phyloP scores from a whole-genome alignment of 1,284 basidiomycete genomes.

The Waitea zeae region DNA sequence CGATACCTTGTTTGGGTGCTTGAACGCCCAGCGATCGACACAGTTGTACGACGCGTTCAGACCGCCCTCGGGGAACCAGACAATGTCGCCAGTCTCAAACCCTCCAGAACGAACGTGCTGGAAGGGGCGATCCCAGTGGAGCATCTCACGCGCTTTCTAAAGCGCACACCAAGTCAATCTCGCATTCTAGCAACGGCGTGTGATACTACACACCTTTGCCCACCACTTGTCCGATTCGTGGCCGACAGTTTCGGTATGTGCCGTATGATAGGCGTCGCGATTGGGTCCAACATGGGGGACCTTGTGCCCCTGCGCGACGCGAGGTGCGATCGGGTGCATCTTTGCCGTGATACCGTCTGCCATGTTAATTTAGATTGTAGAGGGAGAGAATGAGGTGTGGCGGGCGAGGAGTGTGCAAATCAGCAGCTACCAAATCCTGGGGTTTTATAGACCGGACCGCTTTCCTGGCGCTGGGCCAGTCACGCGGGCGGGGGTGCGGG shows the following conservation, averaged over 20 bases:
- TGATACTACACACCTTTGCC: slow-evolving; percentile 67
- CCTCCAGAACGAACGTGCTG: slow-evolving; percentile 73
- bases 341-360: slow-evolving; percentile 9
- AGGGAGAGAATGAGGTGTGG: not conserved
- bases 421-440: no score
- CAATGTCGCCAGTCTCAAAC: slow-evolving; percentile 79
- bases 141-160: slow-evolving; percentile 63
- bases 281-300: slow-evolving; percentile 64
- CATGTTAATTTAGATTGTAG: slow-evolving; percentile 7
- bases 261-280: slow-evolving; percentile 45
- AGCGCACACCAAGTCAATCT: not conserved
- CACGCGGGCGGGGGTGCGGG: no score
- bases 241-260: slow-evolving; percentile 60
- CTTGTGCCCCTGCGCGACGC: slow-evolving; percentile 39
- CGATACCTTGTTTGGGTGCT: slow-evolving; percentile 74
- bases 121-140: slow-evolving; percentile 90
- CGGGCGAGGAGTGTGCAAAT: no score
- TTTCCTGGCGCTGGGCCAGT: no score
- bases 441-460: no score
- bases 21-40: slow-evolving; percentile 91
- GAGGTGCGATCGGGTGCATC: slow-evolving; percentile 50
- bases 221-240: slow-evolving; percentile 74
- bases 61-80: slow-evolving; percentile 88
- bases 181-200: not conserved
- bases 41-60: slow-evolving; percentile 95